phyloP scores from a whole-genome alignment of 2,329 filamentous ascomycete genomes.

The Thelonectria olida region DNA sequence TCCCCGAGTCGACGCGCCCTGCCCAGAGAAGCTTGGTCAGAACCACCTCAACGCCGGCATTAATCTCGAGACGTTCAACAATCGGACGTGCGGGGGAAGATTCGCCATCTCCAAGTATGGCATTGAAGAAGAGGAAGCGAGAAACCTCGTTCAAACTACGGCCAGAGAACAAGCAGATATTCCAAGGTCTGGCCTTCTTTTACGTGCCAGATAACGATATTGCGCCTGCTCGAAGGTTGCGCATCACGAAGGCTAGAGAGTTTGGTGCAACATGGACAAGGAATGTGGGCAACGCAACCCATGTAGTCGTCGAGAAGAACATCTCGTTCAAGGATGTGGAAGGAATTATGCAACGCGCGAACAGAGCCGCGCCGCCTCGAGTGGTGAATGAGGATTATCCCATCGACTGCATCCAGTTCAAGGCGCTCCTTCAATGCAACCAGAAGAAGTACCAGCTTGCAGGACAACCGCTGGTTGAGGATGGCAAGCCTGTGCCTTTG shows the following conservation, averaged over 20 bases:
- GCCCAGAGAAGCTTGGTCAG: constrained; percentile 29
- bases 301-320: constrained; percentile 80
- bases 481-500: neutral
- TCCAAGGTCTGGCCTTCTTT: constrained; percentile 71
- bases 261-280: constrained; percentile 79
- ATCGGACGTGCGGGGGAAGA: constrained; percentile 18
- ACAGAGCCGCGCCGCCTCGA: constrained; percentile 42
- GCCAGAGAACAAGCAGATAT: constrained; percentile 64
- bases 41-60: constrained; percentile 45
- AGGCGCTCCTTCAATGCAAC: constrained; percentile 64
- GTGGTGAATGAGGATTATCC: constrained; percentile 77
- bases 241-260: constrained; percentile 79
- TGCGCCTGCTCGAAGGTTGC: constrained; percentile 70
- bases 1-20: constrained; percentile 39
- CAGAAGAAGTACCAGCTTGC: constrained; percentile 68
- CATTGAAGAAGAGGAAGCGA: constrained; percentile 58
- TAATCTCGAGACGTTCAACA: constrained; percentile 29
- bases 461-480: constrained; percentile 52
- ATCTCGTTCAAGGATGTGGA: constrained; percentile 72
- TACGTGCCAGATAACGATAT: constrained; percentile 86
- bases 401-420: constrained; percentile 72
- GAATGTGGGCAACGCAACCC: constrained; percentile 70
- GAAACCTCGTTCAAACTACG: constrained; percentile 52
- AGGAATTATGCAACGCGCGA: constrained; percentile 47
- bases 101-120: constrained; percentile 36